A percentile compares a stretch with the other conserved stretches of the same genome.
Evolutionary conservation across 1,284 basidiomycete genomes (phyloP).

Genomic region (Peniophora sp.): DNA sequence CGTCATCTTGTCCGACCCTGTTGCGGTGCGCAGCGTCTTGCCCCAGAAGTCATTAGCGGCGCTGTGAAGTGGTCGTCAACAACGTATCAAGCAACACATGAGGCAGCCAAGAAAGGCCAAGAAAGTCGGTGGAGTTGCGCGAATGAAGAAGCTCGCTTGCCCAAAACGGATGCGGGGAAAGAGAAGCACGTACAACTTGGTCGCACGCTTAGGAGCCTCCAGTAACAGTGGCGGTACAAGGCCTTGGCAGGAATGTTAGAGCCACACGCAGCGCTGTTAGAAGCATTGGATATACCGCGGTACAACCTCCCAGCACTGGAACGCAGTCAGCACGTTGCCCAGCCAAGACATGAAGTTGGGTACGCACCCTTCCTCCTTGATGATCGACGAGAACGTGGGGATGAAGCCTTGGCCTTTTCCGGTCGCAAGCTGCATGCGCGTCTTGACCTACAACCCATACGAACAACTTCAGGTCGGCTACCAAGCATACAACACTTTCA

Average conservation of each 20-base stretch:
- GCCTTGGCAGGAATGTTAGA: no score
- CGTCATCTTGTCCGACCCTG: conserved; percentile 81
- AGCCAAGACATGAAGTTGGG: conserved; percentile 1
- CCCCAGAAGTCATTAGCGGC: conserved; percentile 95
- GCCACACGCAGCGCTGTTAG: background rate
- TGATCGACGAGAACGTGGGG: conserved; percentile 70
- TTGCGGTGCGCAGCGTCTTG: conserved; percentile 52
- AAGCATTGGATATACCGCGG: conserved; percentile 47
- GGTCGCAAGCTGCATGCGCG: conserved; percentile 92
- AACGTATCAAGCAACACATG: no score
- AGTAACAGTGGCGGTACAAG: conserved; percentile 90
- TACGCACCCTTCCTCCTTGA: conserved; percentile 78
- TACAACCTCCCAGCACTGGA: conserved; percentile 62
- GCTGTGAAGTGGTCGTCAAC: conserved; percentile 27
- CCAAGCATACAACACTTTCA: background rate
- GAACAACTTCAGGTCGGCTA: conserved; percentile 8
- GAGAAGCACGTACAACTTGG: conserved; percentile 74
- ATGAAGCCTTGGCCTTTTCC: conserved; percentile 79
- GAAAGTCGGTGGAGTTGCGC: background rate
- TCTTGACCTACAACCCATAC: conserved; percentile 71
- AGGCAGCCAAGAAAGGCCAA: background rate
- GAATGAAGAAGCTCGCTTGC: background rate
- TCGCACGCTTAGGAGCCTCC: conserved; percentile 96
- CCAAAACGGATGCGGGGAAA: background rate
- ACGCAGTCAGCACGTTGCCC: background rate